Evolutionary conservation across 2,329 filamentous ascomycete genomes (phyloP).

Genomic region (Elsinoe australis): DNA sequence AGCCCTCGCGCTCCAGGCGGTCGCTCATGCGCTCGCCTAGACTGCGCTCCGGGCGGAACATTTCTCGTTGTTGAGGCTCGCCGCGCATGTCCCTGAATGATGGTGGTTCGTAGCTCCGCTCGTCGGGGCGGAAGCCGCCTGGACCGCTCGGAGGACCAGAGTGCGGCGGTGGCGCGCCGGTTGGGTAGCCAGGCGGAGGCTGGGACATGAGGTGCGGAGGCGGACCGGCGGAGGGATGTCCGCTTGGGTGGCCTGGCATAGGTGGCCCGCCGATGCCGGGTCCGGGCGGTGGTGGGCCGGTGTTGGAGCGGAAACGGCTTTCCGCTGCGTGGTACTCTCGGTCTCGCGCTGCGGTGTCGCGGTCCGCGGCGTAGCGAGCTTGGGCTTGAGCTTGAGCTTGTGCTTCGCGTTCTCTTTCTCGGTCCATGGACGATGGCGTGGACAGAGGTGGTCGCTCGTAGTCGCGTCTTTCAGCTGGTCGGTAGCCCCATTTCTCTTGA

Average conservation of each 20-base stretch:
- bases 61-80: not conserved
- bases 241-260: constrained; percentile 3
- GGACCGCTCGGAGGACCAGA: not conserved
- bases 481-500: constrained; percentile 4
- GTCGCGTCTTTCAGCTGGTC: constrained; percentile 5
- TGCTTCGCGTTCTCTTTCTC: constrained; percentile 20
- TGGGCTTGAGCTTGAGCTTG: too few relatives aligned
- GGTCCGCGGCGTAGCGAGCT: too few relatives aligned
- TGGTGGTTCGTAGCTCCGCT: not conserved
- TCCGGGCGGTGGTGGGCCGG: constrained; percentile 1
- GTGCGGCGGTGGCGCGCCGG: constrained; percentile 14
- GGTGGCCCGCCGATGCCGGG: constrained; percentile 12
- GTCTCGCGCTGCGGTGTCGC: too few relatives aligned
- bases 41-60: not conserved
- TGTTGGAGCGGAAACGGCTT: constrained; percentile 2
- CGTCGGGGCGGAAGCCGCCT: constrained; percentile 1
- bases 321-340: not conserved
- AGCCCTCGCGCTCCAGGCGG: constrained; percentile 14
- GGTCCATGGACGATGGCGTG: constrained; percentile 18
- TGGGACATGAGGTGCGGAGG: constrained; percentile 7
- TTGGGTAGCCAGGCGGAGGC: constrained; percentile 10
- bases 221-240: constrained; percentile 16
- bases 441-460: constrained; percentile 8
- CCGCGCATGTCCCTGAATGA: constrained; percentile 3
- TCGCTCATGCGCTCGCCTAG: too few relatives aligned